phyloP scores from a whole-genome alignment of 225 moss, liverwort and hornwort genomes.

The Pleurozium schreberi region DNA sequence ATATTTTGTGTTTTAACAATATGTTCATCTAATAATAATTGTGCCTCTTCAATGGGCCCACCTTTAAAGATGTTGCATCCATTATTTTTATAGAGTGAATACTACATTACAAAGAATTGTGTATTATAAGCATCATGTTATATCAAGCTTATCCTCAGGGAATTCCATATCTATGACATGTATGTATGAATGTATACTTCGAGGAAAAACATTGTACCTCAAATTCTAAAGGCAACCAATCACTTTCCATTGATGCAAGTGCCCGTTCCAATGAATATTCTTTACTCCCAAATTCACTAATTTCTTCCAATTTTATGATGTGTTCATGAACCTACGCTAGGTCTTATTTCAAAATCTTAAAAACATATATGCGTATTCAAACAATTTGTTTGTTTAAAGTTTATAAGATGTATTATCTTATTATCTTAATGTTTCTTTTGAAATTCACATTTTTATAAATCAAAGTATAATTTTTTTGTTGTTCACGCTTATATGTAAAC shows the following conservation, averaged over 20 bases:
- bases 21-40: conserved; percentile 70
- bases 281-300: conserved; percentile 80
- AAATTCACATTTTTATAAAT: neutral
- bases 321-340: conserved; percentile 57
- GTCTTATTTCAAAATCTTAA: neutral
- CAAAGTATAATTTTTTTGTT: neutral
- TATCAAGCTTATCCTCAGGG: neutral
- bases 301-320: conserved; percentile 64
- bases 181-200: too few relatives aligned
- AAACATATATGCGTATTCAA: neutral
- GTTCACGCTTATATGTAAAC: too few relatives aligned
- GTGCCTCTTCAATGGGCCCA: conserved; percentile 79
- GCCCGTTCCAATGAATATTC: conserved; percentile 59
- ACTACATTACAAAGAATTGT: conserved; percentile 4
- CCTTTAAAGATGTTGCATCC: conserved; percentile 81
- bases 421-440: neutral
- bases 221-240: conserved; percentile 61
- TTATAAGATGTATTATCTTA: neutral
- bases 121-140: too few relatives aligned
- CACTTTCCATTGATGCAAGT: conserved; percentile 52
- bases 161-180: too few relatives aligned
- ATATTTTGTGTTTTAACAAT: conserved; percentile 85
- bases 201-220: conserved; percentile 34
- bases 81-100: conserved; percentile 49
- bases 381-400: neutral